Base-by-base conservation (phyloP, 768 basidiomycete genomes). In the Calocera cornea region DNA sequence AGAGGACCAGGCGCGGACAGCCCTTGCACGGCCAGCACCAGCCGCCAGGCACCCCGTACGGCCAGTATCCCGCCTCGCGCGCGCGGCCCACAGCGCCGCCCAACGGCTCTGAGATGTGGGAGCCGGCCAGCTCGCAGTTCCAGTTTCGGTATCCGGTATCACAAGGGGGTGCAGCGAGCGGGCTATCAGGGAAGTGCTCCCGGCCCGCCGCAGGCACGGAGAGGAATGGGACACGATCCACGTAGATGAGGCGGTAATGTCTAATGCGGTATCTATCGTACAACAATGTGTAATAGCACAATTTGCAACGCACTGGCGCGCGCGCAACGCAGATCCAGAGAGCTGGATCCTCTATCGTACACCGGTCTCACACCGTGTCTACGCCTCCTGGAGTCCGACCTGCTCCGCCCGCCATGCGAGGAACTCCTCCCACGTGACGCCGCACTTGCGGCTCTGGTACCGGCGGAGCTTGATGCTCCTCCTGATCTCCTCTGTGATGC, bases 401-500 rank as follows among this genome's bases (percentile, higher is more conserved):
- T 70, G 64, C 14, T 31, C 76, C 67, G 79, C 78, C 74, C 91
- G 83, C 92, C 92, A 94, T 38, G 80, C 79, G 68, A 84, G 78
- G 75, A 87, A 95, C 68, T 93, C 87, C 38, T 85, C 85, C 87
- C 90, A 94, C 14, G 77, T 79, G 19, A 87, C 87, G 24, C 78
- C 77, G 75, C 83, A 86, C 74, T 81, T 82, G 69, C 82, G 84
- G 75, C 88, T 90, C 78, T 92, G 92, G 76, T 93, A 95, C 74
- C 92, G 78, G 68, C 88, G 83, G 72, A 95, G 81, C 74, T 82
- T 87, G 71, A 93, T 77, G 73, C 85, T 86, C 71, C 89, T 81
- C 63, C 92, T 81, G 64, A 92, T 76, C 71, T 89, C 89, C 75
- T 95, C 93, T 0, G 87, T 89, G 72, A 95, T 89, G 64, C 77